Evolutionary conservation across 306 rosid species (phyloP).

Genomic region (Prunus campanulata): DNA sequence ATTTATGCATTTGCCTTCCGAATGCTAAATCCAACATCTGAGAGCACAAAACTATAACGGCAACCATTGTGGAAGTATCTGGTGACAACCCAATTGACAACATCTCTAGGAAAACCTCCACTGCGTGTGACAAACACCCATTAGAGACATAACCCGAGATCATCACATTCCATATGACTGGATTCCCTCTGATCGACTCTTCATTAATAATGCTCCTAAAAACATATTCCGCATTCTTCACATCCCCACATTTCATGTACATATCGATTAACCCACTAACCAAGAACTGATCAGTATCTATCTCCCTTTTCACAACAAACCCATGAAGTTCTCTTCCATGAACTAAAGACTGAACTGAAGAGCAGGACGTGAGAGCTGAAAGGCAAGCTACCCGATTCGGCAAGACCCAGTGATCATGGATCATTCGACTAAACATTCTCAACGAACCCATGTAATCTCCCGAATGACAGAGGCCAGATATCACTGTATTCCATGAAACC

Average conservation of each 20-base stretch:
- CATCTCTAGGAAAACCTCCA: constrained; percentile 32
- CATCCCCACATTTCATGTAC: constrained; percentile 46
- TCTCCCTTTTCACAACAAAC: constrained; percentile 30
- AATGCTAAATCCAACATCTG: constrained; percentile 29
- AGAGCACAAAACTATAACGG: constrained; percentile 33
- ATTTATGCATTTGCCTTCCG: constrained; percentile 35
- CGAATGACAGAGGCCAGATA: constrained; percentile 33
- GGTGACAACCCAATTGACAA: constrained; percentile 21
- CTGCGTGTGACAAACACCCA: constrained; percentile 20
- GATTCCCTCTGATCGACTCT: constrained; percentile 18
- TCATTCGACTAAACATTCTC: constrained; percentile 24
- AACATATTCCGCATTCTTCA: constrained; percentile 28
- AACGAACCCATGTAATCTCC: constrained; percentile 28
- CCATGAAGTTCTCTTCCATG: constrained; percentile 38
- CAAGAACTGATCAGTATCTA: constrained; percentile 34
- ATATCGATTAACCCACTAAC: constrained; percentile 34
- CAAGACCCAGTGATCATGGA: constrained; percentile 18
- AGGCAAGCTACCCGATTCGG: constrained; percentile 42
- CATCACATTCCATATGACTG: constrained; percentile 48
- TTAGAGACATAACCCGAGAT: constrained; percentile 33
- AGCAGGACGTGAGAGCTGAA: constrained; percentile 30
- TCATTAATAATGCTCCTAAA: constrained; percentile 13
- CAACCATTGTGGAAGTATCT: constrained; percentile 37
- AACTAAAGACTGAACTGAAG: constrained; percentile 22
- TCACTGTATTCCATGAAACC: constrained; percentile 39